Evolutionary conservation across 768 basidiomycete species (phyloP), one percentile per base, ranked within the genome.

Genomic region (Basidioascus undulatus): DNA sequence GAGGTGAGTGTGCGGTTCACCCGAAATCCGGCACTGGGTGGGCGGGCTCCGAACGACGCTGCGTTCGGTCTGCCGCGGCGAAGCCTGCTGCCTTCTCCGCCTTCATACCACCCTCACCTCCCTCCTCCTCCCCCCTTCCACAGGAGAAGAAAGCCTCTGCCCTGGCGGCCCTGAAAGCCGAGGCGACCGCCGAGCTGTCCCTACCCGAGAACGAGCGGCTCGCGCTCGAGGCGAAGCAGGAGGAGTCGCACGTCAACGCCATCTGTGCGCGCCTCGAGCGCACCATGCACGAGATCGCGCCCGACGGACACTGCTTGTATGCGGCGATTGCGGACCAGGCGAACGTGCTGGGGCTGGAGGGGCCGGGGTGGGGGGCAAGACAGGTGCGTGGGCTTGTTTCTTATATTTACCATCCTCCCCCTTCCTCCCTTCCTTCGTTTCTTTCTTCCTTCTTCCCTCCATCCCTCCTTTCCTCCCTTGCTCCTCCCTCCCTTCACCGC

Each of bases 301-400:
- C 89, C 15, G 89, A 96, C 51, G 89, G 89, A 0, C 87, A 96
- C 51, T 96, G 89, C 46, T 49, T 96, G 24, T 98, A 77, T 62
- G 78, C 83, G 35, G 82, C 89, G 9, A 64, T 96, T 20, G 89
- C 82, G 20, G 84, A 96, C 57, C 89, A 98, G 55, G 71, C 92
- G 25, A 64, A 63, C 34, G 51, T 78, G n/a, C 68, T 86, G 21
- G 69, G 71, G 28, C 57, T 84, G 37, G 45, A 86, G 24, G 65
- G 74, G 8, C 49, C 66, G 2, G 50, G 49, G n/a, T 41, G 51
- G 42, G 56, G n/a, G n/a, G n/a, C n/a, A n/a, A n/a, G n/a, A n/a
- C n/a, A n/a, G n/a, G n/a, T n/a, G n/a, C n/a, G n/a, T n/a, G n/a
- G n/a, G n/a, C n/a, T n/a, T n/a, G n/a, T n/a, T n/a, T n/a, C n/a